phyloP scores from a whole-genome alignment of 371 early-diverging fungal genomes.

The Syncephalastrum sp. region DNA sequence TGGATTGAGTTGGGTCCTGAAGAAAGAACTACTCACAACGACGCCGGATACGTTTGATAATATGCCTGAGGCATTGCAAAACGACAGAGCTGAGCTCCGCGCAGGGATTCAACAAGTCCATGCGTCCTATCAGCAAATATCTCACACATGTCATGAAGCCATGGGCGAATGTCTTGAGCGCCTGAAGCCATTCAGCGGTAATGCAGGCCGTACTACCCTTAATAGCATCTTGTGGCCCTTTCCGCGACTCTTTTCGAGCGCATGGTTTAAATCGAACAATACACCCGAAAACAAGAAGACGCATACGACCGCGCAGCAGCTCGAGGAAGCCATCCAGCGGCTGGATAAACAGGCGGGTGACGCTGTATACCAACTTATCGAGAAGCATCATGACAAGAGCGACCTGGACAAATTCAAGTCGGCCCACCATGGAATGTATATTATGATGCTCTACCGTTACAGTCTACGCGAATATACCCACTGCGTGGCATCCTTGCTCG shows the following conservation, averaged over 20 bases:
- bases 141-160: slow-evolving; percentile 8
- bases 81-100: neutral
- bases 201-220: slow-evolving; percentile 18
- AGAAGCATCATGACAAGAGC: slow-evolving; percentile 4
- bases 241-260: slow-evolving; percentile 23
- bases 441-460: slow-evolving; percentile 25
- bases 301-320: slow-evolving; percentile 5
- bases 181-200: slow-evolving; percentile 15
- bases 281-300: neutral
- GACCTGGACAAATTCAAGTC: neutral
- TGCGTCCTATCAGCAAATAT: slow-evolving; percentile 4
- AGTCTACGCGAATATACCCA: slow-evolving; percentile 23
- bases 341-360: slow-evolving; percentile 2
- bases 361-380: neutral
- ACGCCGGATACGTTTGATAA: neutral
- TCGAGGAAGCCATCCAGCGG: neutral
- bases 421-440: slow-evolving; percentile 18
- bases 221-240: slow-evolving; percentile 39
- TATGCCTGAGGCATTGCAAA: neutral
- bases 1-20: slow-evolving; percentile 25
- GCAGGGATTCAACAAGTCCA: slow-evolving; percentile 6
- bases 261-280: neutral
- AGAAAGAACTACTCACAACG: slow-evolving; percentile 13
- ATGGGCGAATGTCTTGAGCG: slow-evolving; percentile 8
- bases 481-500: slow-evolving; percentile 12